Percentiles rank a stretch among this genome's conserved stretches.
These are phyloP conservation scores for Rhynchospora breviuscula DNA, from an alignment of 176 grass and related monocot species.

Conservation along the genomic window DNA sequence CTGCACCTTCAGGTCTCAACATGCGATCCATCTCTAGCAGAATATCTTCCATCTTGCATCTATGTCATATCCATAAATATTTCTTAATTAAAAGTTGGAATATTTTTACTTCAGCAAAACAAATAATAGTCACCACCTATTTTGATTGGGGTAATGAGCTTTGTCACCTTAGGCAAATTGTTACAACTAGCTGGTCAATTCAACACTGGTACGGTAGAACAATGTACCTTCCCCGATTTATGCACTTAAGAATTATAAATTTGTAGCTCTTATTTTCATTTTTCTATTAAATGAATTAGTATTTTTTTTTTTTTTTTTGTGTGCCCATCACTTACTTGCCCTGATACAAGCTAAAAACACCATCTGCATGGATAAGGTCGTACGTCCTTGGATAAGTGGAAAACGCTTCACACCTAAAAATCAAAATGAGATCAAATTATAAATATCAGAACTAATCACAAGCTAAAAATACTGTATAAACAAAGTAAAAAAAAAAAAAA, in stretches of 20 bases:
- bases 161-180: not conserved
- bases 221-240: not conserved
- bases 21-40: conserved; percentile 86
- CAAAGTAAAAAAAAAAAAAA: not conserved
- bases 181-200: not conserved
- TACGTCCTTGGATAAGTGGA: conserved; percentile 96
- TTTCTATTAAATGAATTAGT: not conserved
- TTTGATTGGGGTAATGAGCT: not conserved
- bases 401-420: conserved; percentile 87
- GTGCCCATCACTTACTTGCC: conserved; percentile 38
- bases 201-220: not conserved
- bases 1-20: conserved; percentile 60
- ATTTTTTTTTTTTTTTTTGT: not conserved
- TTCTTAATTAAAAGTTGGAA: not conserved
- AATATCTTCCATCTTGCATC: conserved; percentile 96
- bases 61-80: conserved; percentile 10
- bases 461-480: conserved; percentile 25
- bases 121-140: not conserved
- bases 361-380: conserved; percentile 77
- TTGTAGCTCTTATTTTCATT: not conserved
- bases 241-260: not conserved
- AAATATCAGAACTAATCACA: conserved; percentile 46
- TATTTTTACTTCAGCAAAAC: not conserved
- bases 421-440: not conserved
- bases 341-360: conserved; percentile 68